Percentiles rank a stretch among this genome's conserved stretches.
These are phyloP conservation scores for Piper longum DNA, from an alignment of 164 flowering plant species.

Conservation along the genomic window DNA sequence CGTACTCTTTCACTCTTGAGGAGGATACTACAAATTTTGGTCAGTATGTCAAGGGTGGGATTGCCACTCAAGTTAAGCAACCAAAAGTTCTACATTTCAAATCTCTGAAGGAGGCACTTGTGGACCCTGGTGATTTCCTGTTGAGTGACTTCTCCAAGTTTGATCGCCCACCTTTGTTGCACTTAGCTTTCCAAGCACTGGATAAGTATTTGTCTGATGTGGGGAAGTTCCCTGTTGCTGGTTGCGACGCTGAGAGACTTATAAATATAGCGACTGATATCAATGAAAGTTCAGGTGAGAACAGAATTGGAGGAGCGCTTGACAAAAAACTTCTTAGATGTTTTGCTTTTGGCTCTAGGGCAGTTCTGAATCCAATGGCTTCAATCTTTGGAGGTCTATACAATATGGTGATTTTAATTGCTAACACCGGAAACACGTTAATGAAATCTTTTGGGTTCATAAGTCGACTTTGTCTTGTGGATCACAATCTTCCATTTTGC, in stretches of 20 bases:
- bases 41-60: conserved; percentile 64
- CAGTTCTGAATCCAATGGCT: conserved; percentile 88
- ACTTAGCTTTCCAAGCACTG: conserved; percentile 77
- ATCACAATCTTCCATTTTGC: no score
- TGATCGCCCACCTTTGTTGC: conserved; percentile 70
- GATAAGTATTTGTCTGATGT: conserved; percentile 44
- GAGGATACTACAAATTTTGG: conserved; percentile 71
- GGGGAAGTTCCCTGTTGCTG: conserved; percentile 74
- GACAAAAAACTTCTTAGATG: conserved; percentile 45
- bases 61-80: conserved; percentile 81
- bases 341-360: conserved; percentile 79
- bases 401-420: no score
- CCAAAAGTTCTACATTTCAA: conserved; percentile 68
- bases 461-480: no score
- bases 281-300: conserved; percentile 45
- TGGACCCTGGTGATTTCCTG: conserved; percentile 78
- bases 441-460: no score
- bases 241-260: conserved; percentile 66
- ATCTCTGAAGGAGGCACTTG: conserved; percentile 52
- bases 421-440: no score
- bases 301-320: conserved; percentile 30
- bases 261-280: conserved; percentile 27
- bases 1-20: conserved; percentile 63
- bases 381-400: conserved; percentile 85
- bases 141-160: conserved; percentile 75